phyloP scores from a whole-genome alignment of 1,139 yeast species.

The Nakaseomyces glabratus region DNA sequence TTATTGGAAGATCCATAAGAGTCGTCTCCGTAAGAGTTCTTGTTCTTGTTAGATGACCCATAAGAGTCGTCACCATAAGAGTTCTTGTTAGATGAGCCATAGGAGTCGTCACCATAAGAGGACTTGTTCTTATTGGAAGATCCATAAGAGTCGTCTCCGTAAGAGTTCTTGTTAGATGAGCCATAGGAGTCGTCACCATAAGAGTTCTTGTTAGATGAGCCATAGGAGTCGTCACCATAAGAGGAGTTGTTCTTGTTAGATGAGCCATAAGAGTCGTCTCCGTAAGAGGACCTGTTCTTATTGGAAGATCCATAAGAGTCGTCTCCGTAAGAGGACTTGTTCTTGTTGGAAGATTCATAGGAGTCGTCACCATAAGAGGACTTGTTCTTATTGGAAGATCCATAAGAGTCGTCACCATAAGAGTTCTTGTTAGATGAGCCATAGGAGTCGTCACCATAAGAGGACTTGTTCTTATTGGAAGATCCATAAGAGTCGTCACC shows the following conservation, averaged over 20 bases:
- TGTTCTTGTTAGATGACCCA: constrained; percentile 13
- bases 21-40: constrained; percentile 19
- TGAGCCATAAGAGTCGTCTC: constrained; percentile 14
- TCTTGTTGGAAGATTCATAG: constrained; percentile 23
- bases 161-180: constrained; percentile 18
- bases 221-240: constrained; percentile 20
- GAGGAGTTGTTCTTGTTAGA: constrained; percentile 9
- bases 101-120: constrained; percentile 22
- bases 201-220: constrained; percentile 13
- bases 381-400: constrained; percentile 10
- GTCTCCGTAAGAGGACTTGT: constrained; percentile 11
- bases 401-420: constrained; percentile 16
- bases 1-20: constrained; percentile 25
- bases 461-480: constrained; percentile 14
- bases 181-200: constrained; percentile 27
- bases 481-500: constrained; percentile 25
- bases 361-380: constrained; percentile 25
- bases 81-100: constrained; percentile 20
- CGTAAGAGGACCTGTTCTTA: constrained; percentile 14
- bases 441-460: constrained; percentile 20
- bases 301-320: constrained; percentile 26
- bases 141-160: constrained; percentile 16
- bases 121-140: constrained; percentile 11
- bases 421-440: constrained; percentile 17
- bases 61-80: constrained; percentile 19